Evolutionary conservation across 1,139 yeast species (phyloP), one percentile per base, ranked within the genome.

Genomic region (Protomyces gravidus): DNA sequence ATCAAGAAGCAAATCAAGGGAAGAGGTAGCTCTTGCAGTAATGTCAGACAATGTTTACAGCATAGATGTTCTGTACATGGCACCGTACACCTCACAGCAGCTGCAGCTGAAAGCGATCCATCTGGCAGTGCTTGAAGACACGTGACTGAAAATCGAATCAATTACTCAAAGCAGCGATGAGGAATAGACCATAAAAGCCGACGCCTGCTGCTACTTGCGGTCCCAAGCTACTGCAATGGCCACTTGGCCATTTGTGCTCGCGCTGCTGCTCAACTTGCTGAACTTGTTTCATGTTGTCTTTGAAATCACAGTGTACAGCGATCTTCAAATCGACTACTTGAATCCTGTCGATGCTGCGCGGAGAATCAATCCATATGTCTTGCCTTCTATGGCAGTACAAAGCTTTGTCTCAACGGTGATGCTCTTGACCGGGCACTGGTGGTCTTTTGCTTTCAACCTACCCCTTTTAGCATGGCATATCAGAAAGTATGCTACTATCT

Each of bases 261-360:
- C 53, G 6, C 17, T 57, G 42, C 26, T 52, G 79, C 78, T 88
- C 68, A 89, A 90, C 75, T 94, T 95, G 63, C 81, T 85, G 67
- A 88, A 87, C 79, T 79, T 90, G 75, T 89, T 90, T 70, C 78
- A 87, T 32, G 96, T 89, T 75, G 96, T 89, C 60, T 90, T 86
- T 74, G 89, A 89, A 79, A 88, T 96, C 48, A 88, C 89, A 72
- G 83, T 88, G 84, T 89, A 85, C 51, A 48, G 50, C 36, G 62
- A 46, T 45, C 36, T 61, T 59, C 67, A 65, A 61, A 64, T 64
- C 70, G 97, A 90, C 72, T 90, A 89, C 76, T 89, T 90, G 77
- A 92, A 92, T 73, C 97, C 97, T 56, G 89, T 92, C 71, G 98
- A 94, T 73, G 80, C 92, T 68, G 92, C 98, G 77, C 88, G 89